Base-by-base conservation (phyloP, 169 alveolate species). In the Plasmodium vivax region DNA sequence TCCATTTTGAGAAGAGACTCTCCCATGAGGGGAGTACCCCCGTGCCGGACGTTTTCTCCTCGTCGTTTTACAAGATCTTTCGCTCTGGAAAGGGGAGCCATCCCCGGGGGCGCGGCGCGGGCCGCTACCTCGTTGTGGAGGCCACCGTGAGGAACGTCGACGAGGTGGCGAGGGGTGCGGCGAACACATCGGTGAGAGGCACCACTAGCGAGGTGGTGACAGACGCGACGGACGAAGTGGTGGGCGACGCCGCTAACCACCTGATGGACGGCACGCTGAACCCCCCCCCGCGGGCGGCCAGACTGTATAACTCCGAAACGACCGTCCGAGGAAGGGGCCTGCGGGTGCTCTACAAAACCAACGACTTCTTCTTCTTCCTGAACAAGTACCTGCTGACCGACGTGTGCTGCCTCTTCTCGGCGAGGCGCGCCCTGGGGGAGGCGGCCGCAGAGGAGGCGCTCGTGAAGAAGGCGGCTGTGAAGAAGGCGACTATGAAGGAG, bases 351-450 rank as follows among this genome's bases (percentile, higher is more conserved):
- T 87, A 47, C 71, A 87, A 87, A 43, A 87, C 82, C 23, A 87
- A 56, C 32, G 93, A 87, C 34, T 87, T 87, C 36, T 87, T 87
- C 43, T 27, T 38, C 82, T 87, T 87, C 81, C 30, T 87, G 51
- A 87, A 87, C 43, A 77, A 77, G 47, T 87, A 87, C 68, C 30
- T 87, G 7, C 56, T 87, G 8, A 87, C 41, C 0, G 93, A 87
- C 7, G 80, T 77, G 30, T 62, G 56, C 2, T 75, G 56, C 68
- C 30, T 87, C 58, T 87, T 87, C 68, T 87, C 93, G 30, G 68
- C 47, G 32, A 87, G 58, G 30, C 85, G 81, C 45, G 23, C 51
- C n/a, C 0, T 9, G 45, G 68, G 43, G 47, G 9, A n/a, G 32
- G 16, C n/a, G n/a, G n/a, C n/a, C 36, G 32, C 34, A 47, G 3